A percentile compares a stretch with the other conserved stretches of the same genome.
Evolutionary conservation across 495 filamentous ascomycete genomes (phyloP).

Genomic region (Xylaria palmicola): DNA sequence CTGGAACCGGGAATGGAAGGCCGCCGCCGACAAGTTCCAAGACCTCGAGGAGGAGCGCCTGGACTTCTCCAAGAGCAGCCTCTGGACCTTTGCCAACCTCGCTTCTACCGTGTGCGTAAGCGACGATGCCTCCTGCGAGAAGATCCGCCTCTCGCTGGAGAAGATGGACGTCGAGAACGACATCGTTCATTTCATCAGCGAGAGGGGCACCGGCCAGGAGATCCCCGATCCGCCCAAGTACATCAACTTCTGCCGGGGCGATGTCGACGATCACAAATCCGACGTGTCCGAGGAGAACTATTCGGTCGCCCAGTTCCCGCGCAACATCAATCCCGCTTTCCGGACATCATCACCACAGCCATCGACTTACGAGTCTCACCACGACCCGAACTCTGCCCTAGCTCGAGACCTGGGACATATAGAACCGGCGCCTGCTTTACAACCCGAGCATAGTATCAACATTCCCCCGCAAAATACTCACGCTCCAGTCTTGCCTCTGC

Average conservation of each 20-base stretch:
- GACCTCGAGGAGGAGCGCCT: slow-evolving; percentile 97
- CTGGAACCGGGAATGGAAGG: slow-evolving; percentile 99
- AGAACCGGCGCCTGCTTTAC: slow-evolving; percentile 35
- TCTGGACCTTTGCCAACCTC: slow-evolving; percentile 97
- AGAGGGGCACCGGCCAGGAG: slow-evolving; percentile 88
- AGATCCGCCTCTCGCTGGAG: slow-evolving; percentile 91
- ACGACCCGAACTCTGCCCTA: slow-evolving; percentile 73
- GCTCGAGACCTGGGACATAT: slow-evolving; percentile 62
- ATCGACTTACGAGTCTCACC: slow-evolving; percentile 84
- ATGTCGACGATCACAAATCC: slow-evolving; percentile 76
- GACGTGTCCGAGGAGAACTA: slow-evolving; percentile 82
- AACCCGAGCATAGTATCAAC: not conserved
- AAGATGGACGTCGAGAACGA: slow-evolving; percentile 96
- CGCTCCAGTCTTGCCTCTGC: not conserved
- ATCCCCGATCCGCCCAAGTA: slow-evolving; percentile 97
- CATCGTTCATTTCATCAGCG: slow-evolving; percentile 84
- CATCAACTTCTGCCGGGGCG: slow-evolving; percentile 96
- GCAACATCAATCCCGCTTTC: slow-evolving; percentile 92
- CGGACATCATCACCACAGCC: slow-evolving; percentile 80
- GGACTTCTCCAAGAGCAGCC: slow-evolving; percentile 93
- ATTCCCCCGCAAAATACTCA: not conserved
- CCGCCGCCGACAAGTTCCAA: slow-evolving; percentile 98
- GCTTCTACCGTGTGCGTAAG: slow-evolving; percentile 98
- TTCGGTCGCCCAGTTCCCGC: slow-evolving; percentile 91
- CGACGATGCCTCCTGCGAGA: slow-evolving; percentile 96